Conservation (phyloP, 495 filamentous ascomycete genomes). For the Lindgomyces ingoldianus region DNA sequence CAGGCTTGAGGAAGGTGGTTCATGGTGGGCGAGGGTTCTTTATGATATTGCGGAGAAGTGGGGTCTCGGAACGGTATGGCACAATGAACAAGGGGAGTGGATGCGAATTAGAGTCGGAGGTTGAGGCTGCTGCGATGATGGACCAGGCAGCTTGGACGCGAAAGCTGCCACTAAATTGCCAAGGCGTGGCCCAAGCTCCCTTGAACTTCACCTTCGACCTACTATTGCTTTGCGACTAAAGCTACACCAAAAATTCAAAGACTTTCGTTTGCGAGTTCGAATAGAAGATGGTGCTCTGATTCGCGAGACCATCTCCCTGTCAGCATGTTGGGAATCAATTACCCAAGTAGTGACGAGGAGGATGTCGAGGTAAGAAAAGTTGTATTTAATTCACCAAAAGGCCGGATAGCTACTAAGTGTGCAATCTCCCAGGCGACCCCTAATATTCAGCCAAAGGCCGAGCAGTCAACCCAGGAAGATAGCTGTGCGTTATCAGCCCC, state of each 20-base stretch:
- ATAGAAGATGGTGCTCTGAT: background rate
- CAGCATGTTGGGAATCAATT: conserved; percentile 35
- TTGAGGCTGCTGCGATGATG: conserved; percentile 33
- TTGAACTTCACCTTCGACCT: background rate
- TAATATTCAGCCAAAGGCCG: background rate
- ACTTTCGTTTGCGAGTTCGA: background rate
- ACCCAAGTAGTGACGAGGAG: conserved; percentile 40
- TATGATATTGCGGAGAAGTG: background rate
- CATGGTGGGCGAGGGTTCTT: conserved; percentile 55
- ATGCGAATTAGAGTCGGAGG: conserved; percentile 8
- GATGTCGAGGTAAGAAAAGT: conserved; percentile 26
- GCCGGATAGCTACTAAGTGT: conserved; percentile 41
- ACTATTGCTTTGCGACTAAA: no score
- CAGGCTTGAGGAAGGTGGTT: conserved; percentile 94
- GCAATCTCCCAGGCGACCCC: conserved; percentile 4
- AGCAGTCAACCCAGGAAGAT: background rate
- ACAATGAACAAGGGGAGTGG: background rate
- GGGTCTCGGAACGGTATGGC: background rate
- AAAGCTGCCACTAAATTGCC: background rate
- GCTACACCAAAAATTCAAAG: background rate
- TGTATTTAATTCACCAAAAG: conserved; percentile 1
- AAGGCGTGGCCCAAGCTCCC: conserved; percentile 32
- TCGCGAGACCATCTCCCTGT: background rate
- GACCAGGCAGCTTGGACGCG: conserved; percentile 32
- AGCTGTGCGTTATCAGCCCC: background rate